These are phyloP conservation scores for Tritrichomonas foetus DNA, from an alignment of 208 protist species.

Conservation along the genomic window DNA sequence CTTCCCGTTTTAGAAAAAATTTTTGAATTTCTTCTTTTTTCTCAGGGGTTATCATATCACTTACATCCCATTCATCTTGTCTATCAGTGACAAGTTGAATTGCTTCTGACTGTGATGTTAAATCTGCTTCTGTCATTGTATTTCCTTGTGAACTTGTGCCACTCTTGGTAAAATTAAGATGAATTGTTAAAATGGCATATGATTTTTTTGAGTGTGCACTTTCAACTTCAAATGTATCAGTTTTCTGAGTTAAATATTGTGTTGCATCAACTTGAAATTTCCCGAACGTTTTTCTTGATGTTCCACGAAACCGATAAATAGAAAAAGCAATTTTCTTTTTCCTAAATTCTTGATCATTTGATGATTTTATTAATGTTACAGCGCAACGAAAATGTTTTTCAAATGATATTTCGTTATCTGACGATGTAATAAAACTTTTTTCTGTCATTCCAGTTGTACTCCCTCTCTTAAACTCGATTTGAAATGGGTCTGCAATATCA, in stretches of 20 bases:
- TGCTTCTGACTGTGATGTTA: background rate
- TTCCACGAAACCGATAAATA: background rate
- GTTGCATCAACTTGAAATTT: background rate
- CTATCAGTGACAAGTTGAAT: background rate
- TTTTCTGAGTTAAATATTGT: background rate
- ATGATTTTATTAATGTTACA: background rate
- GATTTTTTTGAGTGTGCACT: background rate
- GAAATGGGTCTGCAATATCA: background rate
- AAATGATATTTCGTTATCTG: background rate
- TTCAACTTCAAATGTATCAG: background rate
- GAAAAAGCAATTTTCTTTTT: background rate
- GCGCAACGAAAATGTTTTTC: background rate
- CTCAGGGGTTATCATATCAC: background rate
- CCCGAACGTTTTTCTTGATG: background rate
- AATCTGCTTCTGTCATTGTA: background rate
- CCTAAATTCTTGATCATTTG: background rate
- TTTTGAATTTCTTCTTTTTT: background rate
- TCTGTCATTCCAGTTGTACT: background rate
- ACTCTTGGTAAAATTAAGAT: background rate
- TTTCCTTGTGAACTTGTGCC: background rate
- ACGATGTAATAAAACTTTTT: background rate
- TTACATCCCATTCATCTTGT: background rate
- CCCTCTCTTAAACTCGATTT: background rate
- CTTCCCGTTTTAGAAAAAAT: background rate
- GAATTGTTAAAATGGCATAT: background rate